A percentile compares a stretch with the other conserved stretches of the same genome.
Evolutionary conservation across 2,329 filamentous ascomycete genomes (phyloP).

Genomic region (Sporothrix phasma): DNA sequence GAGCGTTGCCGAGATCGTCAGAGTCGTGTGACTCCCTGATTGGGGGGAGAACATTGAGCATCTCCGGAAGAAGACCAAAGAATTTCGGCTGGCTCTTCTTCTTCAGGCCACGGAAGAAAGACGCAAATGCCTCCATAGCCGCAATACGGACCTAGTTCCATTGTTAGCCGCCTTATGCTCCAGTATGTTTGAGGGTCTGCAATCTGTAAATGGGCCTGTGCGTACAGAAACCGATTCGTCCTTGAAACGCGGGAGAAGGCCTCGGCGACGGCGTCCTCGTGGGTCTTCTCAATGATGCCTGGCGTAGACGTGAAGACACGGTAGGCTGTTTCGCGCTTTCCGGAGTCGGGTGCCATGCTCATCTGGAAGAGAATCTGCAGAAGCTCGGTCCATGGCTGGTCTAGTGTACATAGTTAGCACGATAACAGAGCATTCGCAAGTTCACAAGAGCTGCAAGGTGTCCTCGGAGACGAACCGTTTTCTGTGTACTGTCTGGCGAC

Average conservation of each 20-base stretch:
- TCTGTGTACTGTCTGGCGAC: constrained; percentile 91
- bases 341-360: constrained; percentile 73
- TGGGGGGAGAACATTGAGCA: constrained; percentile 88
- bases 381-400: constrained; percentile 81
- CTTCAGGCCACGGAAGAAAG: constrained; percentile 83
- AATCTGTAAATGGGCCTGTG: not conserved
- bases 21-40: constrained; percentile 87
- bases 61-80: constrained; percentile 74
- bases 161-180: too few species aligned
- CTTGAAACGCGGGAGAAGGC: constrained; percentile 86
- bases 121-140: constrained; percentile 92
- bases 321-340: constrained; percentile 85
- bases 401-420: constrained; percentile 33
- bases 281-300: constrained; percentile 89
- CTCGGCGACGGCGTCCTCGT: constrained; percentile 78
- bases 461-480: constrained; percentile 59
- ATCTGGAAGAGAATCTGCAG: constrained; percentile 78
- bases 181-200: too few species aligned
- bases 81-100: constrained; percentile 88
- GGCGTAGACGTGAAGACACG: constrained; percentile 92
- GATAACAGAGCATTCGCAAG: not conserved
- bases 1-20: constrained; percentile 80
- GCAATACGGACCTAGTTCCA: constrained; percentile 65
- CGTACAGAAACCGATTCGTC: constrained; percentile 71
- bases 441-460: too few species aligned